These are phyloP conservation scores for Ulota crispa DNA, from an alignment of 225 moss, liverwort and hornwort genomes.

Conservation along the genomic window DNA sequence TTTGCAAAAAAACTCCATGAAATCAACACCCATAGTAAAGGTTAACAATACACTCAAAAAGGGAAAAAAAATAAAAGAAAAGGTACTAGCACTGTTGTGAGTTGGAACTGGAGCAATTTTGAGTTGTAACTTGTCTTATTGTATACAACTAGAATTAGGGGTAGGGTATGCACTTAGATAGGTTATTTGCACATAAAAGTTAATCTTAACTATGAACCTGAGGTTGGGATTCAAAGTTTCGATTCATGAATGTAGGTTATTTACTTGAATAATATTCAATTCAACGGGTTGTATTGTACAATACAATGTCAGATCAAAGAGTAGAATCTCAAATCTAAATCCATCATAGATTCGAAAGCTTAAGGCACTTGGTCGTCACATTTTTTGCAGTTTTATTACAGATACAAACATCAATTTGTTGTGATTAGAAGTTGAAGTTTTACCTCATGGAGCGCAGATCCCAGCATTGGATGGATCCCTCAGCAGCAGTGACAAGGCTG, in stretches of 20 bases:
- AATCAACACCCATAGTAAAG: not conserved
- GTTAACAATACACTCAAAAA: no score
- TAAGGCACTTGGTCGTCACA: not conserved
- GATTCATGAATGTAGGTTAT: no score
- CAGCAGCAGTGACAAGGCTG: constrained; percentile 69
- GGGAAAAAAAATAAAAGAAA: not conserved
- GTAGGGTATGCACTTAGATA: no score
- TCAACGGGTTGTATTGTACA: no score
- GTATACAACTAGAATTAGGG: no score
- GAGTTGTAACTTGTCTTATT: no score
- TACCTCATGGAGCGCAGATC: constrained; percentile 91
- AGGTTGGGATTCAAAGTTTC: no score
- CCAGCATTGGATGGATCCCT: constrained; percentile 79
- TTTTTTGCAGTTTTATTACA: not conserved
- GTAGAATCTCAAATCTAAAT: not conserved
- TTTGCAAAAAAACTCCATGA: not conserved
- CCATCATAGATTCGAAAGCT: not conserved
- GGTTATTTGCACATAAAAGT: no score
- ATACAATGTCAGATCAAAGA: not conserved
- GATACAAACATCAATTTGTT: not conserved
- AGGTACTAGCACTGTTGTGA: not conserved
- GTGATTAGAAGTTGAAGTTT: not conserved
- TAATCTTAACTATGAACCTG: no score
- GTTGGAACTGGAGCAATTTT: not conserved
- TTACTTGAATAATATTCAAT: no score